phyloP scores from a whole-genome alignment of 495 filamentous ascomycete genomes.

The Talaromyces ruber region DNA sequence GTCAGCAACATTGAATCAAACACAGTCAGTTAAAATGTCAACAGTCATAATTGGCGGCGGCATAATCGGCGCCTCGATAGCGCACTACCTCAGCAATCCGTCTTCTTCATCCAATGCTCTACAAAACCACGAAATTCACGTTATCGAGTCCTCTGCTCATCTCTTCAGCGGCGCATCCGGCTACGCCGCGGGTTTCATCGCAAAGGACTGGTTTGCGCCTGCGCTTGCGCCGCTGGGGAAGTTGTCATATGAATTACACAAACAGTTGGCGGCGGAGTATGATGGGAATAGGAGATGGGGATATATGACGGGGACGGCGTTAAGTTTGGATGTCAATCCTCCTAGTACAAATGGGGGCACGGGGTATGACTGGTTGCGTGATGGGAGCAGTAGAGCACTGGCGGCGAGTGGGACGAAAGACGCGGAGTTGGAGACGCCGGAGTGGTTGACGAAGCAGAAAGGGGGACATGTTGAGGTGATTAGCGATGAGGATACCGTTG shows the following conservation, averaged over 20 bases:
- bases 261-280: conserved; percentile 49
- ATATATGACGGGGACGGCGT: conserved; percentile 53
- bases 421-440: conserved; percentile 19
- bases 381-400: conserved; percentile 55
- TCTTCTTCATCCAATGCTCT: conserved; percentile 9
- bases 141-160: conserved; percentile 55
- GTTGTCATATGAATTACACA: conserved; percentile 63
- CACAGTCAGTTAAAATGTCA: conserved; percentile 19
- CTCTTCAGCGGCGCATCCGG: conserved; percentile 69
- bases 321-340: conserved; percentile 36
- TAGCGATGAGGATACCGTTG: conserved; percentile 50
- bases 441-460: conserved; percentile 50
- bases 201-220: conserved; percentile 60
- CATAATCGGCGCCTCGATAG: conserved; percentile 72
- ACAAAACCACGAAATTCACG: conserved; percentile 47
- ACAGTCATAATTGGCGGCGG: conserved; percentile 72
- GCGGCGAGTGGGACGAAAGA: conserved; percentile 30
- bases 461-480: conserved; percentile 53
- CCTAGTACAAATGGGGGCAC: conserved; percentile 18
- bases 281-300: conserved; percentile 58
- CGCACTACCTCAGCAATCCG: conserved; percentile 57
- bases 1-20: no score
- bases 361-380: conserved; percentile 51
- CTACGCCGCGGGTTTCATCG: conserved; percentile 65
- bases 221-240: conserved; percentile 47